Evolutionary conservation across 2,329 filamentous ascomycete species (phyloP).

Genomic region (Chaetomium olivaceum): DNA sequence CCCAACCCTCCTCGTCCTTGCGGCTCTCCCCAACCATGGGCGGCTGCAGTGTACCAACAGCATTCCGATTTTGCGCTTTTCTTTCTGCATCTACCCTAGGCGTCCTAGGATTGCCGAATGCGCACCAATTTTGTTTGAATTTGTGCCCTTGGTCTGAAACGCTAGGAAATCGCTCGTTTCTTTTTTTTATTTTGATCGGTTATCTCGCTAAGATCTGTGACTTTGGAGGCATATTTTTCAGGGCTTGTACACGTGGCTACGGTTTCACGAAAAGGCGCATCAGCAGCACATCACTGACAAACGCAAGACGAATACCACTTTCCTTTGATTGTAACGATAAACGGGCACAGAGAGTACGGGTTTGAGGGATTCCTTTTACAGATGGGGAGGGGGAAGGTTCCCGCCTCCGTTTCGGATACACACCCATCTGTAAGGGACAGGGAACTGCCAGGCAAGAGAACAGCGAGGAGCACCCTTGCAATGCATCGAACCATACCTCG

Average conservation of each 20-base stretch:
- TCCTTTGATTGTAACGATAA: conserved; percentile 27
- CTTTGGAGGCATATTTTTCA: conserved; percentile 4
- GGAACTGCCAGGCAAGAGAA: background rate
- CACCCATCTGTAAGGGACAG: background rate
- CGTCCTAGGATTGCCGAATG: background rate
- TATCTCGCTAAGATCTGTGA: background rate
- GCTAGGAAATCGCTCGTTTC: background rate
- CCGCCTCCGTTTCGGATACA: conserved; percentile 1
- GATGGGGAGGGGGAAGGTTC: background rate
- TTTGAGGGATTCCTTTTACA: conserved; percentile 1
- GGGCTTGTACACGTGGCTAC: conserved; percentile 20
- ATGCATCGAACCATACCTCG: background rate
- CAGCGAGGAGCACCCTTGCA: background rate
- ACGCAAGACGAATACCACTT: conserved; percentile 11
- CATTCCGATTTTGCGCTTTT: background rate
- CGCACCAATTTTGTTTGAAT: background rate
- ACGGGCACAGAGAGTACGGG: conserved; percentile 14
- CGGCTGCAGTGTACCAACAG: conserved; percentile 25
- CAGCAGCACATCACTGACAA: conserved; percentile 1
- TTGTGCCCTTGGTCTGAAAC: background rate
- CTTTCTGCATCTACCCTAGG: background rate
- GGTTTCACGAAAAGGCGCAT: conserved; percentile 14
- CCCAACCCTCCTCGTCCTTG: background rate
- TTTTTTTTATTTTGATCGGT: background rate
- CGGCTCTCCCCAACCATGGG: background rate